Conservation (phyloP, 805 yeast species). For the Wickerhamomyces hampshirensis region DNA sequence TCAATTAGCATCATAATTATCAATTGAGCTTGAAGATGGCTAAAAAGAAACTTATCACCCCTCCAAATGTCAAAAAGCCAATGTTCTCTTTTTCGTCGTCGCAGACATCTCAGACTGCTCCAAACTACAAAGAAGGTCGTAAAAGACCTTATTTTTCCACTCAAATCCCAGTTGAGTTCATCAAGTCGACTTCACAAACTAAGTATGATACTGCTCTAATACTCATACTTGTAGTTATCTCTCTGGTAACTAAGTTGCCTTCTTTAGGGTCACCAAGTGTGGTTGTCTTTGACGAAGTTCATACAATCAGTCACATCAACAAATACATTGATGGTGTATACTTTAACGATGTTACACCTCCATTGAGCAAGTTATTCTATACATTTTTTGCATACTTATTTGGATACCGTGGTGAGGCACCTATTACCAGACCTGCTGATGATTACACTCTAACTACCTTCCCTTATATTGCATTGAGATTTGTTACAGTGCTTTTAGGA, state of each 20-base stretch:
- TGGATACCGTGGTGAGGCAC: conserved; percentile 43
- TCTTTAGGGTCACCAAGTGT: conserved; percentile 18
- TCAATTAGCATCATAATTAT: no score
- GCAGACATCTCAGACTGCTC: conserved; percentile 13
- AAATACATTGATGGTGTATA: conserved; percentile 53
- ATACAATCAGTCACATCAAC: conserved; percentile 34
- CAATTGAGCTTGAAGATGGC: no score
- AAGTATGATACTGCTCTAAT: conserved; percentile 4
- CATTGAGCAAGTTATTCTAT: conserved; percentile 57
- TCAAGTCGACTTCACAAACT: conserved; percentile 10
- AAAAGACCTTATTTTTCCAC: conserved; percentile 29
- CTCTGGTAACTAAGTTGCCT: conserved; percentile 13
- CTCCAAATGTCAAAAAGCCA: conserved; percentile 1
- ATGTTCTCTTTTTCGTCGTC: neutral
- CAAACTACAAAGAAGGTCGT: conserved; percentile 29
- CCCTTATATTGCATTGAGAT: conserved; percentile 53
- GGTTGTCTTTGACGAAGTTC: conserved; percentile 48
- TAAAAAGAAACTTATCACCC: conserved; percentile 6
- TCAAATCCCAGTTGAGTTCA: conserved; percentile 14
- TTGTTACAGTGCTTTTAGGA: conserved; percentile 53
- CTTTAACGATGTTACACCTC: conserved; percentile 72
- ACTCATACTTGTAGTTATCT: conserved; percentile 18
- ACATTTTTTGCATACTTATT: conserved; percentile 47
- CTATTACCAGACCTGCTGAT: conserved; percentile 14
- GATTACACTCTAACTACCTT: conserved; percentile 21